These are phyloP conservation scores for Kodamaea alishanica DNA, from an alignment of 1,139 yeast genomes.

Conservation along the genomic window DNA sequence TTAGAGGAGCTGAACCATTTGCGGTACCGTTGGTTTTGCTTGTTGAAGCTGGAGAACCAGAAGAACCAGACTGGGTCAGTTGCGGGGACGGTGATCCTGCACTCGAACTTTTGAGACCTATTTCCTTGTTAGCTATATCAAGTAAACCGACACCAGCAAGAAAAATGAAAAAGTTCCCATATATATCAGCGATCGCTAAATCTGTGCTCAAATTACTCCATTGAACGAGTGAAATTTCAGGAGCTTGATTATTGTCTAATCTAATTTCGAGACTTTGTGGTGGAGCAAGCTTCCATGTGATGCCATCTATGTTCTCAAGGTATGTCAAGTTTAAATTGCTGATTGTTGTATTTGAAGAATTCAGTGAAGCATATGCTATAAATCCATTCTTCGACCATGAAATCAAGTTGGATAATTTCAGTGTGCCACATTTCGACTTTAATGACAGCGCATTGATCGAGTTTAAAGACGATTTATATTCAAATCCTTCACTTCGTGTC, in stretches of 20 bases:
- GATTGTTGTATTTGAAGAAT: slow-evolving; percentile 12
- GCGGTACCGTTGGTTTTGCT: slow-evolving; percentile 4
- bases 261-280: slow-evolving; percentile 42
- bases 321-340: slow-evolving; percentile 51
- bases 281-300: slow-evolving; percentile 60
- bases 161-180: slow-evolving; percentile 49
- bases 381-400: slow-evolving; percentile 79
- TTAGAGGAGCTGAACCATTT: slow-evolving; percentile 2
- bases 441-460: no score
- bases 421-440: background rate
- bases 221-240: slow-evolving; percentile 30
- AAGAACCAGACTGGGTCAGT: background rate
- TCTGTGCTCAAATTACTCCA: slow-evolving; percentile 57
- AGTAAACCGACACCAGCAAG: slow-evolving; percentile 44
- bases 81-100: background rate
- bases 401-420: slow-evolving; percentile 21
- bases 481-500: no score
- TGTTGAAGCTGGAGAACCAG: slow-evolving; percentile 2
- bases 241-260: slow-evolving; percentile 30
- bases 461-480: no score
- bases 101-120: background rate
- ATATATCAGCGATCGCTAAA: slow-evolving; percentile 46
- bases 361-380: slow-evolving; percentile 53
- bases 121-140: slow-evolving; percentile 10
- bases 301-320: slow-evolving; percentile 61